Base-by-base conservation (phyloP, 495 filamentous ascomycete species). In the Talaromyces proteolyticus region DNA sequence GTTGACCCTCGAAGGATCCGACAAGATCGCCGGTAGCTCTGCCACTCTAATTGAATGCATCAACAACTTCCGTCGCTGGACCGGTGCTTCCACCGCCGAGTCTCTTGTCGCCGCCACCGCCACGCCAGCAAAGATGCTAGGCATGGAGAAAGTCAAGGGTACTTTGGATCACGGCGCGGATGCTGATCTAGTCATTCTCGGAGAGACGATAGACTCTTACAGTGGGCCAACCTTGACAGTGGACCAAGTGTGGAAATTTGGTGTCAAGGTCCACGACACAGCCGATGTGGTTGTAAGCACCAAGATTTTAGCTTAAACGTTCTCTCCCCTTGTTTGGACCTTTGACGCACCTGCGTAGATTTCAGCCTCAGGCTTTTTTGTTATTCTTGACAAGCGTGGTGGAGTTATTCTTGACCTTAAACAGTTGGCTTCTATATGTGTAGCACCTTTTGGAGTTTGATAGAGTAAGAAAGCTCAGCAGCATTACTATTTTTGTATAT, bases 171-270 rank as follows among this genome's bases (percentile, higher is more conserved):
- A 75, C 25, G 87, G 81, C 17, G 85, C 86, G 3, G 89, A 94
- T 74, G 89, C 88, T 1, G 89, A 94, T 67, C 59, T 94, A 49
- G 79, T 91, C 20, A 75, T 92, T 1, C 61, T 92, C 47, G 78
- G 76, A 8, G 80, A 86, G 57, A 67, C 60, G 25, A 59, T 62
- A 6, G 73, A 76, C 54, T 60, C 52, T 7, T 53, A 72, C 66
- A 53, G 68, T 47, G 63, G 72, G n/a, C 54, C 57, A 3, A 67
- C 57, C 22, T 64, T 91, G 59, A 73, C 65, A 36, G 74, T 91
- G 6, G 82, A 86, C 52, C 77, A 89, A 61, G 86, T 89, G 22
- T 91, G 85, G 85, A 91, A 91, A 66, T 82, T 86, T 59, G 87
- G 87, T n/a, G 61, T 65, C 6, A 74, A 73, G 61, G 70, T 75